Percentiles rank a stretch among this genome's conserved stretches.
Conservation (phyloP, 305 asterid genomes). For the Caryopteris hybrid region DNA sequence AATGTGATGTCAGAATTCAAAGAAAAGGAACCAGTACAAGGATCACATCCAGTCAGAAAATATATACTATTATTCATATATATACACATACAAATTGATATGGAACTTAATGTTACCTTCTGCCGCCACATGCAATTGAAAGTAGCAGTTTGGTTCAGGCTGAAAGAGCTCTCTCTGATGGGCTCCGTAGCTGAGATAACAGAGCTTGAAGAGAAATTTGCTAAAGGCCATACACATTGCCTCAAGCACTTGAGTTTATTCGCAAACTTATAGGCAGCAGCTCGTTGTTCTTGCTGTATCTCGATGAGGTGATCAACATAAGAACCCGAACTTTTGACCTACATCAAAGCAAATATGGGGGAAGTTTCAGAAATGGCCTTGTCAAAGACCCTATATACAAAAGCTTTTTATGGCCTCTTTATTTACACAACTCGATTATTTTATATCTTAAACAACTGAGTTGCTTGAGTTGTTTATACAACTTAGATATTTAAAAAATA, state of each 20-base stretch:
- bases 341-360: conserved; percentile 13
- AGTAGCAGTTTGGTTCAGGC: conserved; percentile 46
- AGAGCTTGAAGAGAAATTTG: conserved; percentile 50
- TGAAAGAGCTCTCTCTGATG: conserved; percentile 20
- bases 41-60: neutral
- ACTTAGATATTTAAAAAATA: too few species aligned
- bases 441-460: too few species aligned
- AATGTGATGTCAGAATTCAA: conserved; percentile 13
- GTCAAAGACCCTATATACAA: too few species aligned
- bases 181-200: conserved; percentile 17
- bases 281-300: conserved; percentile 95
- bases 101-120: conserved; percentile 41
- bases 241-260: conserved; percentile 52
- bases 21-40: neutral
- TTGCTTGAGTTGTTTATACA: too few species aligned
- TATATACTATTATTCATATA: too few species aligned
- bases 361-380: too few species aligned
- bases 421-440: too few species aligned
- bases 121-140: conserved; percentile 89
- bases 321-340: conserved; percentile 72
- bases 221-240: conserved; percentile 55
- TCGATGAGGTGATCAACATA: conserved; percentile 71
- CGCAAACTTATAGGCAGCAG: conserved; percentile 53
- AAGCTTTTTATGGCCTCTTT: too few species aligned
- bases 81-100: neutral